Evolutionary conservation across 1,139 yeast species (phyloP).

Genomic region (Geotrichum bryndzae): DNA sequence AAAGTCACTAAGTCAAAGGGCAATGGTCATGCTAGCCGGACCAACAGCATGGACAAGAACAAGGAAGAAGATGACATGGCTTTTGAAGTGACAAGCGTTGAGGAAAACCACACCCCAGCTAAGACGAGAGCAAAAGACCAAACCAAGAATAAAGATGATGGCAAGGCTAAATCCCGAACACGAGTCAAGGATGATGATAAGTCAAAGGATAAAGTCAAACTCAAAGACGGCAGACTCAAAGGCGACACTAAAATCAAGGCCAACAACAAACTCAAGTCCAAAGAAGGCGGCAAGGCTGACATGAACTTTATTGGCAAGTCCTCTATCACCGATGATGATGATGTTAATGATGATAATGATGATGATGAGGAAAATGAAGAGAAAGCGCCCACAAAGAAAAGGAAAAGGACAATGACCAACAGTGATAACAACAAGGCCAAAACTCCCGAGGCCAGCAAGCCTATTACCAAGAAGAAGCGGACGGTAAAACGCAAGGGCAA

Average conservation of each 20-base stretch:
- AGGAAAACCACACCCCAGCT: neutral
- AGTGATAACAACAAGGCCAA: too few species aligned
- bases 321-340: constrained; percentile 42
- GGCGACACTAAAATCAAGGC: neutral
- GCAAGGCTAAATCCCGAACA: neutral
- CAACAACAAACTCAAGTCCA: neutral
- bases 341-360: constrained; percentile 40
- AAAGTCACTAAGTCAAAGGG: neutral
- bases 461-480: neutral
- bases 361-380: constrained; percentile 65
- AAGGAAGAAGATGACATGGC: neutral
- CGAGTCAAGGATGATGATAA: neutral
- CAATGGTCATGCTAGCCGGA: neutral
- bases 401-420: neutral
- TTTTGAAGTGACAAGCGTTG: neutral
- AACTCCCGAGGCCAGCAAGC: neutral
- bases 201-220: neutral
- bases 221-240: neutral
- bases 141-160: neutral
- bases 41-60: neutral
- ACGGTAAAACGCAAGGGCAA: neutral
- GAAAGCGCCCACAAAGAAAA: neutral
- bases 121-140: neutral
- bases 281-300: neutral
- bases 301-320: constrained; percentile 7